phyloP scores from a whole-genome alignment of 768 basidiomycete genomes.

The Mycena crocata region DNA sequence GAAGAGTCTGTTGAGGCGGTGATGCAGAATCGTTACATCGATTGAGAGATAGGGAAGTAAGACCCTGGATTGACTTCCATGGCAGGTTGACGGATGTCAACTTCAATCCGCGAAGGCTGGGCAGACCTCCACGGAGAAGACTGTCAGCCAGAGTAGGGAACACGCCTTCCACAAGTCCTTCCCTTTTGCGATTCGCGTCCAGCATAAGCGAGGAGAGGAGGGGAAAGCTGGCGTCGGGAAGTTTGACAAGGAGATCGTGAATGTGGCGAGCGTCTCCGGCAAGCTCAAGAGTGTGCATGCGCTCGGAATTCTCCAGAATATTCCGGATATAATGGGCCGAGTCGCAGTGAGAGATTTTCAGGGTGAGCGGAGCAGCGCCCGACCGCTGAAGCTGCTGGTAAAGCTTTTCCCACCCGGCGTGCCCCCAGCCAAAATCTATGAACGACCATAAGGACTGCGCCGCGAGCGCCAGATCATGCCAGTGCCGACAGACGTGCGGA shows the following conservation, averaged over 20 bases:
- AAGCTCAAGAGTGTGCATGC: neutral
- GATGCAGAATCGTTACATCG: no score
- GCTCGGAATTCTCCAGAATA: neutral
- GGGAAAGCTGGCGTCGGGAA: neutral
- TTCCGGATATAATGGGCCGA: neutral
- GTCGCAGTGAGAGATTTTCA: neutral
- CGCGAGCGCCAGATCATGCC: neutral
- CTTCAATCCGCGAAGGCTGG: no score
- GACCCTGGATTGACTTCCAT: no score
- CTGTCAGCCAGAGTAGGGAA: no score
- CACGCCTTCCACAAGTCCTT: no score
- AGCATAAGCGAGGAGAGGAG: neutral
- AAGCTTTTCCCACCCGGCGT: neutral
- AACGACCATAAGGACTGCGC: neutral
- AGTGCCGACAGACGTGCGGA: neutral
- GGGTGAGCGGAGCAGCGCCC: neutral
- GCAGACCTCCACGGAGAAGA: no score
- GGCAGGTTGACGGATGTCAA: no score
- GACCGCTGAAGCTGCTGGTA: neutral
- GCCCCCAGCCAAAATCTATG: neutral
- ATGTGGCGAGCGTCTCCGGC: neutral
- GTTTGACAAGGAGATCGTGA: neutral
- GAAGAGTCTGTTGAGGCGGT: no score
- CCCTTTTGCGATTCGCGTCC: no score
- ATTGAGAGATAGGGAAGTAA: no score